A percentile compares a stretch with the other conserved stretches of the same genome.
phyloP scores from a whole-genome alignment of 2,329 filamentous ascomycete species.

The Pseudocercospora cruenta region DNA sequence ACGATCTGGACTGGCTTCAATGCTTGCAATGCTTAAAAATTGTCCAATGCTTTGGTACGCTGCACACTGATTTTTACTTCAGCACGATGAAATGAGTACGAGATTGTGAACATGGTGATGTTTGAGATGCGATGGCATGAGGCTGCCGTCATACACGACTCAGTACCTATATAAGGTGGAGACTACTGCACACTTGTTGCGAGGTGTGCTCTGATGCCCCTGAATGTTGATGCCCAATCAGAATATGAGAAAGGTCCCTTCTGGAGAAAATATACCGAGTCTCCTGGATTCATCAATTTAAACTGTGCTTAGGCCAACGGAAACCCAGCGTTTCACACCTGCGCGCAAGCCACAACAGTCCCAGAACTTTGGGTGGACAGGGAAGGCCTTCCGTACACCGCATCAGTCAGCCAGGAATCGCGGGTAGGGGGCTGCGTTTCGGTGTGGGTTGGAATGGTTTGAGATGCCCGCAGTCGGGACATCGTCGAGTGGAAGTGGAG shows the following conservation, averaged over 20 bases:
- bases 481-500: neutral
- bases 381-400: neutral
- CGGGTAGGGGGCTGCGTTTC: neutral
- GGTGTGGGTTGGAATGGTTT: neutral
- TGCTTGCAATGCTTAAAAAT: neutral
- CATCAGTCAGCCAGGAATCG: slow-evolving; percentile 7
- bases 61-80: neutral
- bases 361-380: neutral
- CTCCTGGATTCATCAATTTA: neutral
- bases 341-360: neutral
- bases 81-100: neutral
- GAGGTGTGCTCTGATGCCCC: neutral
- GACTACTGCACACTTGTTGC: neutral
- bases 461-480: slow-evolving; percentile 1
- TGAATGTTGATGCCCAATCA: slow-evolving; percentile 9
- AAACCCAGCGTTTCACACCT: slow-evolving; percentile 9
- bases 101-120: neutral
- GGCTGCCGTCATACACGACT: neutral
- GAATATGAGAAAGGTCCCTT: neutral
- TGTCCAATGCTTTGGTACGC: neutral
- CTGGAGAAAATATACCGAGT: neutral
- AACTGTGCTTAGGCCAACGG: neutral
- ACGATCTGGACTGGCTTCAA: neutral
- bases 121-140: neutral
- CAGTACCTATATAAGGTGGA: neutral